phyloP scores from a whole-genome alignment of 306 rosid genomes.

The Cicer yamashitae region DNA sequence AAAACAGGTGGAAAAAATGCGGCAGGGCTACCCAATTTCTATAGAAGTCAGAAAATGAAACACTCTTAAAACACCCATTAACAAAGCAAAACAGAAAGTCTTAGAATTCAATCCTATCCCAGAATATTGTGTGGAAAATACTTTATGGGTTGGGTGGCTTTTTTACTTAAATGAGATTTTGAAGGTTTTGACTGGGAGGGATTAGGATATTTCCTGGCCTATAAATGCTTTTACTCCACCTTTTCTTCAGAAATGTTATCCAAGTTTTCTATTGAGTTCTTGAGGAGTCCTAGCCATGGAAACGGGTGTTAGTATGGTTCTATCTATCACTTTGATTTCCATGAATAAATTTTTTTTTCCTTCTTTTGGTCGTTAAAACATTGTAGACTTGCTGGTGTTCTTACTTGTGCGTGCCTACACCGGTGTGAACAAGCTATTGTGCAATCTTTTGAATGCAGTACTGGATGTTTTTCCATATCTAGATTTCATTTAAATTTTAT shows the following conservation, averaged over 20 bases:
- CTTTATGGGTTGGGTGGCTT: conserved; percentile 10
- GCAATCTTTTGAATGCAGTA: background rate
- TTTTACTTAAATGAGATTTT: background rate
- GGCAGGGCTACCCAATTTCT: background rate
- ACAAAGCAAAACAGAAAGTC: background rate
- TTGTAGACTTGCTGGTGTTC: background rate
- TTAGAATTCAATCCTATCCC: background rate
- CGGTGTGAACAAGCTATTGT: background rate
- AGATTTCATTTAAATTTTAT: conserved; percentile 1
- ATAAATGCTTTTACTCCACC: background rate
- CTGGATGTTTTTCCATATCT: background rate
- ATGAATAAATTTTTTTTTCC: background rate
- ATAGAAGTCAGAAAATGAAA: background rate
- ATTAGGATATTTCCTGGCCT: background rate
- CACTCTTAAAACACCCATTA: background rate
- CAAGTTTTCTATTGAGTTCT: conserved; percentile 18
- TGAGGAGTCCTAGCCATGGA: conserved; percentile 7
- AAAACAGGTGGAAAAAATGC: no score
- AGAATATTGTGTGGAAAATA: background rate
- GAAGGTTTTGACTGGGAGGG: background rate
- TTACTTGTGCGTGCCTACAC: conserved; percentile 10
- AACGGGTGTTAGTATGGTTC: conserved; percentile 12
- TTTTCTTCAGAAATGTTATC: background rate
- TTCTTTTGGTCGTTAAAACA: background rate
- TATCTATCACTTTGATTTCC: conserved; percentile 18